Evolutionary conservation across 1,284 basidiomycete species (phyloP).

Genomic region (Trichosporon sp.): DNA sequence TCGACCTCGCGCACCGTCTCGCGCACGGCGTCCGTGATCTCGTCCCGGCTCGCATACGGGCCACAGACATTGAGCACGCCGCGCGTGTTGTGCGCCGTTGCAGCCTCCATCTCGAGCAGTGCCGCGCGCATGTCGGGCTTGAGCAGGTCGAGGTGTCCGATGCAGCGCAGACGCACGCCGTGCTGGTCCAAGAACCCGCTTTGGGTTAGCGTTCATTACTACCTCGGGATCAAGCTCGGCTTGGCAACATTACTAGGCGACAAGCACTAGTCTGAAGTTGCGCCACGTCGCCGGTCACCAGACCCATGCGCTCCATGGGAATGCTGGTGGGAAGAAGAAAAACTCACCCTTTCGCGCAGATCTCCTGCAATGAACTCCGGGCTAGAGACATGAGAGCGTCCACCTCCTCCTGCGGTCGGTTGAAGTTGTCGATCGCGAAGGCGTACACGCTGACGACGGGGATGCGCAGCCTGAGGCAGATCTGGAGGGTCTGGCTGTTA

Average conservation of each 20-base stretch:
- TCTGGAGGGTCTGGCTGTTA: slow-evolving; percentile 69
- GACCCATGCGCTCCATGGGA: neutral
- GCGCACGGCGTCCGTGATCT: slow-evolving; percentile 79
- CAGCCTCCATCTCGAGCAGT: slow-evolving; percentile 71
- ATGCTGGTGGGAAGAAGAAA: too few relatives aligned
- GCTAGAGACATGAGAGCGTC: slow-evolving; percentile 83
- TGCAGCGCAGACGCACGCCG: slow-evolving; percentile 79
- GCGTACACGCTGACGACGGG: slow-evolving; percentile 89
- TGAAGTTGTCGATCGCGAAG: slow-evolving; percentile 98
- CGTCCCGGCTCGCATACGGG: slow-evolving; percentile 89
- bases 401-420: slow-evolving; percentile 82
- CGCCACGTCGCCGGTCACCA: slow-evolving; percentile 8
- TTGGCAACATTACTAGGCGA: neutral
- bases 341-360: slow-evolving; percentile 77
- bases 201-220: slow-evolving; percentile 19
- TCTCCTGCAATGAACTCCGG: slow-evolving; percentile 76
- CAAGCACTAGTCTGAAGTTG: neutral
- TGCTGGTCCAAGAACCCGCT: slow-evolving; percentile 75
- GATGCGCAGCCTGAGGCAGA: slow-evolving; percentile 75
- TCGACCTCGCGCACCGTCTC: slow-evolving; percentile 63
- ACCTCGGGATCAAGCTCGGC: neutral
- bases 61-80: slow-evolving; percentile 93
- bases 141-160: slow-evolving; percentile 77
- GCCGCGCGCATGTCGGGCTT: slow-evolving; percentile 74
- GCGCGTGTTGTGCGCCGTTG: slow-evolving; percentile 77